These are phyloP conservation scores for Pyrus pyrifolia DNA, from an alignment of 306 rosid genomes.

Conservation along the genomic window DNA sequence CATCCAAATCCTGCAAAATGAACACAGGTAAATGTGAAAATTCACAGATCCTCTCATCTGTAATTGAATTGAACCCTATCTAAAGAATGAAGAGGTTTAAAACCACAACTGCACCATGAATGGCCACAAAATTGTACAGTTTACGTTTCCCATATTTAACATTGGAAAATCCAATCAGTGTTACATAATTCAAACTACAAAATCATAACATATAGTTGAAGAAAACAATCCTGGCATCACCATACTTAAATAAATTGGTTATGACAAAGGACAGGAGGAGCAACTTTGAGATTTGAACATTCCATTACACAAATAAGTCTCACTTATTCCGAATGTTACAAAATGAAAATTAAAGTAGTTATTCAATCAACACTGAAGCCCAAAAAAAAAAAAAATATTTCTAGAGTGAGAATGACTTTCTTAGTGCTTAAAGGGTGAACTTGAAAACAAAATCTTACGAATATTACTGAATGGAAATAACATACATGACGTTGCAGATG, in stretches of 20 bases:
- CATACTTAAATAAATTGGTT: not conserved
- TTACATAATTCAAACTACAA: not conserved
- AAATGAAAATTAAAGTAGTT: not conserved
- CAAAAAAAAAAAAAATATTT: not conserved
- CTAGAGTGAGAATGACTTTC: not conserved
- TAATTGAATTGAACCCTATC: not conserved
- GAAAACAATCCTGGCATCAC: not conserved
- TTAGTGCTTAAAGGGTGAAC: not conserved
- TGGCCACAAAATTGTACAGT: not conserved
- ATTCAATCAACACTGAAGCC: not conserved
- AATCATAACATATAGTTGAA: not conserved
- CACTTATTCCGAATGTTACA: not conserved
- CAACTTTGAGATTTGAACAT: not conserved
- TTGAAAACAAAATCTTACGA: not conserved
- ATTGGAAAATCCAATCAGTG: not conserved
- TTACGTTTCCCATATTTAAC: not conserved
- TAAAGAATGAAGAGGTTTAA: not conserved
- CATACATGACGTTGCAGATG: constrained; percentile 82
- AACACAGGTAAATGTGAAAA: constrained; percentile 3
- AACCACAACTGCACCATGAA: not conserved
- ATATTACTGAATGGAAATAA: constrained; percentile 7
- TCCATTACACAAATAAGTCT: not conserved
- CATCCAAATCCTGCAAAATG: constrained; percentile 84
- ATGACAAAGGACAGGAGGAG: not conserved
- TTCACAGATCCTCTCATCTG: not conserved